These are phyloP conservation scores for Berberis thunbergii DNA, from an alignment of 164 flowering plant genomes.

Conservation along the genomic window DNA sequence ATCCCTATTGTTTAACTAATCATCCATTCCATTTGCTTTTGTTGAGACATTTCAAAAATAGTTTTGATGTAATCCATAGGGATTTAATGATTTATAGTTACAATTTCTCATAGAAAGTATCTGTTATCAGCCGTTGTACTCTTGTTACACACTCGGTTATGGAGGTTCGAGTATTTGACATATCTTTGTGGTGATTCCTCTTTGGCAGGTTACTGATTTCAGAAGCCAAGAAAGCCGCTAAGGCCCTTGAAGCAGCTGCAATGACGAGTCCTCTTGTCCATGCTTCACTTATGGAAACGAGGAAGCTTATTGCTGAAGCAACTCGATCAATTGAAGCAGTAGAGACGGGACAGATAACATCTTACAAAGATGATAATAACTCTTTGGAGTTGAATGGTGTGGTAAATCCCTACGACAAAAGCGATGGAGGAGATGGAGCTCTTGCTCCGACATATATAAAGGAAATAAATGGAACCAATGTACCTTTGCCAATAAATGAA, in stretches of 20 bases:
- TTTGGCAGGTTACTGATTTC: conserved; percentile 61
- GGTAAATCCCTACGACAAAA: conserved; percentile 10
- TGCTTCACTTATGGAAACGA: conserved; percentile 71
- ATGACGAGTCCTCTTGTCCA: conserved; percentile 59
- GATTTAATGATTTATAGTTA: too few species aligned
- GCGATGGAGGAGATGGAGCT: conserved; percentile 2
- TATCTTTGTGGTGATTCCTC: background rate
- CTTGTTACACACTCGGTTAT: background rate
- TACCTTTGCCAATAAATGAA: background rate
- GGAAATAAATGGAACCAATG: conserved; percentile 17
- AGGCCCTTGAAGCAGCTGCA: conserved; percentile 75
- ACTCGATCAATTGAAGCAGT: conserved; percentile 40
- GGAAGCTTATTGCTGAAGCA: conserved; percentile 83
- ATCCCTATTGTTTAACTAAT: too few species aligned
- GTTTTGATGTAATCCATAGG: too few species aligned
- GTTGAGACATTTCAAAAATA: too few species aligned
- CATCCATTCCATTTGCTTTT: too few species aligned
- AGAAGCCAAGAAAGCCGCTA: conserved; percentile 88
- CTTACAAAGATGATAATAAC: conserved; percentile 7
- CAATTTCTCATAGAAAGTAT: too few species aligned
- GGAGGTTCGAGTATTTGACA: background rate
- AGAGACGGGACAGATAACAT: conserved; percentile 21
- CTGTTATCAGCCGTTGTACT: background rate
- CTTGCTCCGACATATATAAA: background rate
- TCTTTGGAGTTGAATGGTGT: conserved; percentile 12